A percentile compares a stretch with the other conserved stretches of the same genome.
phyloP scores from a whole-genome alignment of 768 basidiomycete genomes.

The Hericium alpestre region DNA sequence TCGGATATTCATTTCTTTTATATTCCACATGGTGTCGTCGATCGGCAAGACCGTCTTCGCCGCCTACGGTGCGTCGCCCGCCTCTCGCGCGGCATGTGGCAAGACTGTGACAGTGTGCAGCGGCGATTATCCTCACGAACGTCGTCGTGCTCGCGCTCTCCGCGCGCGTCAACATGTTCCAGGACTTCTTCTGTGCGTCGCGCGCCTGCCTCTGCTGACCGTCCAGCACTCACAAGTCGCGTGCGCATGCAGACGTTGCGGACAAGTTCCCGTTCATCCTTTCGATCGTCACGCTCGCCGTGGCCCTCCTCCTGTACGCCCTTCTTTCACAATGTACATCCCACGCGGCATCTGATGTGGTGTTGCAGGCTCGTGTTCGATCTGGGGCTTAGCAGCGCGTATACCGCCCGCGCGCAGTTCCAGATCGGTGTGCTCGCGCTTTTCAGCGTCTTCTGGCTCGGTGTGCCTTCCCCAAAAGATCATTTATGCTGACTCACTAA shows the following conservation, averaged over 20 bases:
- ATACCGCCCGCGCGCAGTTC: conserved; percentile 35
- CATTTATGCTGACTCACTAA: not conserved
- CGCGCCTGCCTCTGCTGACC: not conserved
- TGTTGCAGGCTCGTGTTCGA: conserved; percentile 34
- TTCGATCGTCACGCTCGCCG: conserved; percentile 38
- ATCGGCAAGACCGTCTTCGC: conserved; percentile 1
- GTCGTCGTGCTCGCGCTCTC: conserved; percentile 43
- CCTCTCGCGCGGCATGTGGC: not conserved
- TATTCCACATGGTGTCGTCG: not conserved
- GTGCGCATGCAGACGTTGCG: conserved; percentile 33
- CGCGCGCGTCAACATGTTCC: conserved; percentile 42
- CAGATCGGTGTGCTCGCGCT: conserved; percentile 36
- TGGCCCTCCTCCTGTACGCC: conserved; percentile 34
- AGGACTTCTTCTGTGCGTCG: conserved; percentile 49
- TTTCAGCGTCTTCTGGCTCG: conserved; percentile 43
- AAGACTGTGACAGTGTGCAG: conserved; percentile 17
- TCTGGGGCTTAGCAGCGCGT: conserved; percentile 29
- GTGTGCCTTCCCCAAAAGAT: conserved; percentile 21
- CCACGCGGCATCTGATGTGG: not conserved
- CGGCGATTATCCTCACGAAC: conserved; percentile 34
- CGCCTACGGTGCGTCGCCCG: not conserved
- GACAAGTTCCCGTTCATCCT: conserved; percentile 54
- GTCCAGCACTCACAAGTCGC: not conserved
- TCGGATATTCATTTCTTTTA: not conserved
- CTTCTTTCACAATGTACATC: not conserved